Evolutionary conservation across 768 basidiomycete genomes (phyloP).

Genomic region (Mycena capillaripes): DNA sequence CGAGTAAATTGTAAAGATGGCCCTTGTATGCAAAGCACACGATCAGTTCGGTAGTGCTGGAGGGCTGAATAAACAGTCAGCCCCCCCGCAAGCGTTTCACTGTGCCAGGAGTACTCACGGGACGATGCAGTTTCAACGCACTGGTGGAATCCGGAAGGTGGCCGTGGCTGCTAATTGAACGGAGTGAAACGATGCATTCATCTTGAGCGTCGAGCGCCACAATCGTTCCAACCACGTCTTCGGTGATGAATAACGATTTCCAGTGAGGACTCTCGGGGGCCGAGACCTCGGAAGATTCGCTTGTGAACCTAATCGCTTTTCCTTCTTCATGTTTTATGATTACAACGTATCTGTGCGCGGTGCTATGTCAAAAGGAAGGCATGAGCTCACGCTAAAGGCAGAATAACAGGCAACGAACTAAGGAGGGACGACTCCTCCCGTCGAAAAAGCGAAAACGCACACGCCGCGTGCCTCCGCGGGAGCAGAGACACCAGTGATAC

Average conservation of each 20-base stretch:
- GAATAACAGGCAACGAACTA: background rate
- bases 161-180: background rate
- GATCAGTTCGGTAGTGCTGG: background rate
- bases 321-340: constrained; percentile 22
- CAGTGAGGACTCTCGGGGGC: background rate
- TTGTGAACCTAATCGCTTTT: constrained; percentile 7
- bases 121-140: background rate
- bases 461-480: background rate
- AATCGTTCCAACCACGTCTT: constrained; percentile 17
- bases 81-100: no score
- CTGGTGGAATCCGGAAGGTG: background rate
- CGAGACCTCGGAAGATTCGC: background rate
- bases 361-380: background rate
- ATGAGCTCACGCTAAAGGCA: background rate
- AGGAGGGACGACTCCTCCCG: background rate
- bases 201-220: background rate
- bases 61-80: constrained; percentile 11
- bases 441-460: background rate
- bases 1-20: constrained; percentile 28
- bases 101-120: background rate
- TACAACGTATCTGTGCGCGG: background rate
- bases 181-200: background rate
- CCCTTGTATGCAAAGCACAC: constrained; percentile 18
- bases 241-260: constrained; percentile 20
- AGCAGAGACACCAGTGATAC: constrained; percentile 2